Conservation (phyloP, 2,329 filamentous ascomycete species). For the Xylariaceae sp. region DNA sequence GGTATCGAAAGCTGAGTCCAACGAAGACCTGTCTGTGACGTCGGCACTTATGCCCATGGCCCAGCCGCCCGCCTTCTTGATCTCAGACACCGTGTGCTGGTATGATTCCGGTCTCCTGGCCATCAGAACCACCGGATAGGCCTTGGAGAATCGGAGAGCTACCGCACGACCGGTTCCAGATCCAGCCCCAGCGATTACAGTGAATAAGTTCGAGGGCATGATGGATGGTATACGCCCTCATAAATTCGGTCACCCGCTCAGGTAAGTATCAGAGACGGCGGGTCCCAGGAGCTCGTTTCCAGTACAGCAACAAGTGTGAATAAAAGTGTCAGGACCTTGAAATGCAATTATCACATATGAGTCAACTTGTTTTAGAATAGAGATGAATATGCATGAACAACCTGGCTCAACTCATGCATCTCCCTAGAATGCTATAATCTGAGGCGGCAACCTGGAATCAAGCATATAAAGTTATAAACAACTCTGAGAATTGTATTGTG, state of each 20-base stretch:
- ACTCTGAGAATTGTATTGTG: too few species aligned
- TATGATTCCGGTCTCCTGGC: conserved; percentile 10
- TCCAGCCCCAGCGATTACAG: conserved; percentile 67
- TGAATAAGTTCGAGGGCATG: conserved; percentile 50
- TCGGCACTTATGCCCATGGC: conserved; percentile 11
- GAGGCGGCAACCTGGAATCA: too few species aligned
- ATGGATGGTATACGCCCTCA: too few species aligned
- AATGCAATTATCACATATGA: too few species aligned
- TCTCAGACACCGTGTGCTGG: conserved; percentile 8
- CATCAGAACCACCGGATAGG: conserved; percentile 12
- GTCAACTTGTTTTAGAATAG: too few species aligned
- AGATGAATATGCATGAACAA: too few species aligned
- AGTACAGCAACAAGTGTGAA: too few species aligned
- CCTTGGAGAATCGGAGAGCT: conserved; percentile 11
- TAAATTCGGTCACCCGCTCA: too few species aligned
- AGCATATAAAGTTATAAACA: too few species aligned
- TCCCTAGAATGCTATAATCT: too few species aligned
- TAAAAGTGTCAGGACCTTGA: too few species aligned
- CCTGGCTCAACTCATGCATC: too few species aligned
- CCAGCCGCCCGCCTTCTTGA: conserved; percentile 8
- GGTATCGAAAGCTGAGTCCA: conserved; percentile 5
- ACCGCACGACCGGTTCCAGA: conserved; percentile 48
- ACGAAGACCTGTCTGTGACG: conserved; percentile 6
- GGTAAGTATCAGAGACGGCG: neutral
- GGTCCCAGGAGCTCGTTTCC: neutral